A percentile compares a stretch with the other conserved stretches of the same genome.
Conservation (phyloP, 192 early-diverging fungal genomes). For the Mortierella alpina region DNA sequence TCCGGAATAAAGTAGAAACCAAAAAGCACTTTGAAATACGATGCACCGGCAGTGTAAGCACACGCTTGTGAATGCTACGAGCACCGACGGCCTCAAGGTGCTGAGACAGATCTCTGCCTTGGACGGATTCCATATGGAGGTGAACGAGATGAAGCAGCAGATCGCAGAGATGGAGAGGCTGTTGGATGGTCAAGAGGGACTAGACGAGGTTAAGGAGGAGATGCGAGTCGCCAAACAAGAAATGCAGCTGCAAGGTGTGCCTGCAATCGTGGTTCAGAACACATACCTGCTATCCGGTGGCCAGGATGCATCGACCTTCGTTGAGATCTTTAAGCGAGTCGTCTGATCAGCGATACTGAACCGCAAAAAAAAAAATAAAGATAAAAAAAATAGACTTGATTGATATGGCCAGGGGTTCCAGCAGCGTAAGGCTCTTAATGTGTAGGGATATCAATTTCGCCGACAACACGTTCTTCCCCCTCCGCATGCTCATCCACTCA, state of each 20-base stretch:
- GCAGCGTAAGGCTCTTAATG: no score
- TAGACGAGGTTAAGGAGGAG: conserved; percentile 17
- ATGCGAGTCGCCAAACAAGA: conserved; percentile 18
- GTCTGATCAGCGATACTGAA: background rate
- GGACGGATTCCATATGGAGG: no score
- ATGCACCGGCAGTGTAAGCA: background rate
- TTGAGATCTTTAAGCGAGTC: conserved; percentile 31
- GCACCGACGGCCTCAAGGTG: background rate
- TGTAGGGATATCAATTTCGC: no score
- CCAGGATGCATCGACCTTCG: conserved; percentile 17
- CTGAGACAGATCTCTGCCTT: background rate
- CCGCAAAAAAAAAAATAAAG: no score
- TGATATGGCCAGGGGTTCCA: no score
- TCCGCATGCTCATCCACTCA: no score
- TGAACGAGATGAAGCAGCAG: no score
- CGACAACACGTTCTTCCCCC: no score
- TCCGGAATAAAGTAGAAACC: background rate
- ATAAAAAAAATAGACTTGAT: no score
- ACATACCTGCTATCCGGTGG: conserved; percentile 25
- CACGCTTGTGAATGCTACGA: background rate
- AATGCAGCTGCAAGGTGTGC: conserved; percentile 26
- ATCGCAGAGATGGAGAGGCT: no score
- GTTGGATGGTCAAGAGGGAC: conserved; percentile 5
- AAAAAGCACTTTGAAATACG: background rate
- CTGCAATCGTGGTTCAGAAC: conserved; percentile 26